Base-by-base conservation (phyloP, 1,284 basidiomycete species). In the Ustilago vetiveriae region DNA sequence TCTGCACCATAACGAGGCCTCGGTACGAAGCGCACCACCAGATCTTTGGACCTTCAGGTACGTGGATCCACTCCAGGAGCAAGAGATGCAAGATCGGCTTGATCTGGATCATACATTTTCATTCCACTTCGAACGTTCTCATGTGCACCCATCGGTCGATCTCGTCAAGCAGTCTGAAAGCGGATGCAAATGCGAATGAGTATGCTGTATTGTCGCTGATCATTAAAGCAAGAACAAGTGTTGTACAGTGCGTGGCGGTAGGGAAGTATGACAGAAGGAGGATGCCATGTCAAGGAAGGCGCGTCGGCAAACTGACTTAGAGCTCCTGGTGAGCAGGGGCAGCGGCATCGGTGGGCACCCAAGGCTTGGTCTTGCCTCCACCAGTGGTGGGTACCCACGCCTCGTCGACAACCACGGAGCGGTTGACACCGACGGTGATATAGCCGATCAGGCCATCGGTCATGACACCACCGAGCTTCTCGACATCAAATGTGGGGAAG, bases 401-500 rank as follows among this genome's bases (percentile, higher is more conserved):
- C 37, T 57, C 66, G 42, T 66, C 68, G 22, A 72, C 68, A 16
- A 53, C 42, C 17, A 73, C 74, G n/a, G 55, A 65, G 37, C 71
- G 72, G 62, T 82, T 81, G 43, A 83, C 74, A 35, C 82, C 83
- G 37, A 84, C 71, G 35, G 83, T 84, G 57, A 84, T 81, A 74
- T 83, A 84, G 16, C 83, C 84, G 47, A 84, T 82, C 32, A 84
- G 65, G 17, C 84, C 84, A 52, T 84, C 83, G 55, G 81, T 77
- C 36, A 84, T 55, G 19, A 84, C 83, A 30, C 80, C 79, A 17
- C 83, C 83, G 43, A 84, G 72, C 64, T 82, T 82, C 48, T 83
- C 72, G n/a, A 84, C 66, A 44, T 84, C 83, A 44, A 84, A 83
- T 22, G 78, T 82, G 43, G 83, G 81, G 48, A 83, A 75, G 75